These are phyloP conservation scores for Cymbidium sinense DNA, from an alignment of 106 monocot species.

Conservation along the genomic window DNA sequence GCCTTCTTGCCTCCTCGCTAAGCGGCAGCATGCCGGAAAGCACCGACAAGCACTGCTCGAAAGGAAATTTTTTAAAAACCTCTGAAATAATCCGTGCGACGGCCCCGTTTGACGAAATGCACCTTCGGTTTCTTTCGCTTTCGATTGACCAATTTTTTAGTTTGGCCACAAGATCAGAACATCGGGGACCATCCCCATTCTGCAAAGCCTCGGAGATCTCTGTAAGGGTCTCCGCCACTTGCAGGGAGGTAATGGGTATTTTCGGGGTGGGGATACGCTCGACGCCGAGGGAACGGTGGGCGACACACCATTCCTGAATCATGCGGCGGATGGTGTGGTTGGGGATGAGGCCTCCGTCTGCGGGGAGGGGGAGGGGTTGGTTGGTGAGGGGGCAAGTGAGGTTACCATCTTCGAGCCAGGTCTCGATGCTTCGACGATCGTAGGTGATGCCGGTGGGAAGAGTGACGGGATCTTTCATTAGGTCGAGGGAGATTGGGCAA, in stretches of 20 bases:
- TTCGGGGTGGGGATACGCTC: constrained; percentile 52
- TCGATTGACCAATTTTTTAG: constrained; percentile 6
- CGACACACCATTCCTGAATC: constrained; percentile 66
- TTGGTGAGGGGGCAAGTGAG: constrained; percentile 24
- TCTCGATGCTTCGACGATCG: constrained; percentile 75
- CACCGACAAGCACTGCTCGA: constrained; percentile 29
- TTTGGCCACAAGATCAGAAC: background rate
- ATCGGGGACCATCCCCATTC: background rate
- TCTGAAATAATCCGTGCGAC: constrained; percentile 7
- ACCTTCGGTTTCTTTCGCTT: constrained; percentile 33
- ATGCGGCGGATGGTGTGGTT: constrained; percentile 43
- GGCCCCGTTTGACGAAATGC: constrained; percentile 20
- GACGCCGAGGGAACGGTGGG: constrained; percentile 26
- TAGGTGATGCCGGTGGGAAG: constrained; percentile 73
- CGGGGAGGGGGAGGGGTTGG: constrained; percentile 16
- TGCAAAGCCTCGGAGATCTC: constrained; percentile 17
- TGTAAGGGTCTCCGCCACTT: constrained; percentile 23
- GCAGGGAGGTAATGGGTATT: constrained; percentile 17
- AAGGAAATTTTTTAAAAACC: constrained; percentile 11
- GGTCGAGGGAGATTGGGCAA: constrained; percentile 77
- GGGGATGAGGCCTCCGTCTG: constrained; percentile 28
- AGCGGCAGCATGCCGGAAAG: constrained; percentile 29
- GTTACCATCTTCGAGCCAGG: constrained; percentile 61
- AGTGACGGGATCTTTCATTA: constrained; percentile 86
- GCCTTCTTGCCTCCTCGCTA: constrained; percentile 14